Evolutionary conservation across 441 rosid species (phyloP), one percentile per base, ranked within the genome.

Genomic region (Theobroma grandiflorum): DNA sequence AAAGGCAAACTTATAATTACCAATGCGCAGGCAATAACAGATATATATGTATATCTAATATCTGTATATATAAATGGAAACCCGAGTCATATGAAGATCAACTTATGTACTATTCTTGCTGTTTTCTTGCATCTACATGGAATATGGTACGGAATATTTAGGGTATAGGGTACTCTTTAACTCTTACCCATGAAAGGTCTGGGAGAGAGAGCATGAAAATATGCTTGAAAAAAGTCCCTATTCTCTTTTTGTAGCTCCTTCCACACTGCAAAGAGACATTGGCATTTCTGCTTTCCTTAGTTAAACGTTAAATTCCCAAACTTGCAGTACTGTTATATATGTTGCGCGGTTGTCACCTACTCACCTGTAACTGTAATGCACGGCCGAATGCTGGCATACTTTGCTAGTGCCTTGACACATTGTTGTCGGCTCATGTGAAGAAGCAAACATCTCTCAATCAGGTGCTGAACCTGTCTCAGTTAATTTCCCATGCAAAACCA

Each of bases 391-490:
- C 61, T 71, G 7, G 91, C 91, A 71, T 90, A 84, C 64, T 82
- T 82, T 26, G 81, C 85, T 2, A 89, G 84, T 11, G 89, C 86
- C 42, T 78, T 74, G 80, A 84, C 76, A 81, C 91, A 88, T 40
- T 86, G 90, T 40, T 90, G 90, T 80, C 82, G 84, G 72, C 63
- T 82, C 91, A 88, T 87, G 43, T 82, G 86, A 75, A 89, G 86
- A 61, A 86, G 78, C 63, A 87, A 68, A 79, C 93, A 90, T 77
- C 88, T 86, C 88, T 89, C 91, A 72, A 87, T 90, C 87, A 87
- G 72, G 65, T 89, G 85, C 52, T 90, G 93, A 79, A 90, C 90
- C 91, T 90, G 68, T 26, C 50, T 8, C 26, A 68, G 11, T 52
- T 1, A 40, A 55, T 55, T 57, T n/a, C 61, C 75, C 75, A 33